Evolutionary conservation across 352 stramenopile genomes (phyloP).

Genomic region (Pythium monospermum): DNA sequence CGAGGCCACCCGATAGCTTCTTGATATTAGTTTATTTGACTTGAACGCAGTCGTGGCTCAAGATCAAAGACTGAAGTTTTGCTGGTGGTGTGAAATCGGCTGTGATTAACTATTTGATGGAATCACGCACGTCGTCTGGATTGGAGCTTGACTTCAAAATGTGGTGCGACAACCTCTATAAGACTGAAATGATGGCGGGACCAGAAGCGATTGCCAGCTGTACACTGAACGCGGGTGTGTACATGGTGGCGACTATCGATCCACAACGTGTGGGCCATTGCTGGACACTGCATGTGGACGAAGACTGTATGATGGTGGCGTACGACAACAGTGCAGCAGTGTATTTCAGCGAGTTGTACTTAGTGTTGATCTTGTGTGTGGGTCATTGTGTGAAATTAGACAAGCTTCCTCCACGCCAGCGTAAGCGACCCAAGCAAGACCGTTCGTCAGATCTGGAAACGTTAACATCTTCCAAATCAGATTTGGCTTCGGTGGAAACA

Average conservation of each 20-base stretch:
- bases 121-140: neutral
- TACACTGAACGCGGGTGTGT: neutral
- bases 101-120: neutral
- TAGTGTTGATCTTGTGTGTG: no score
- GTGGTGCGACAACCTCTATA: neutral
- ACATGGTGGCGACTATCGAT: constrained; percentile 8
- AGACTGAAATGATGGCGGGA: neutral
- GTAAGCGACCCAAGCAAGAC: no score
- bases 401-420: no score
- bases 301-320: constrained; percentile 3
- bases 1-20: constrained; percentile 1
- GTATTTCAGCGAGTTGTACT: no score
- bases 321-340: constrained; percentile 5
- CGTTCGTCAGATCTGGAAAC: no score
- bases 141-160: neutral
- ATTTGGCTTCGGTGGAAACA: no score
- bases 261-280: neutral
- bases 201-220: neutral
- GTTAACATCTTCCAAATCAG: no score
- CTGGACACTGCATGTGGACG: constrained; percentile 5
- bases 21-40: neutral
- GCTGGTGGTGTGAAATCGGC: neutral
- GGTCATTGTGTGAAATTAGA: no score
- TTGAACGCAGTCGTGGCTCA: neutral
- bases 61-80: neutral